Base-by-base conservation (phyloP, 1,284 basidiomycete species). In the Irpex lacteus region DNA sequence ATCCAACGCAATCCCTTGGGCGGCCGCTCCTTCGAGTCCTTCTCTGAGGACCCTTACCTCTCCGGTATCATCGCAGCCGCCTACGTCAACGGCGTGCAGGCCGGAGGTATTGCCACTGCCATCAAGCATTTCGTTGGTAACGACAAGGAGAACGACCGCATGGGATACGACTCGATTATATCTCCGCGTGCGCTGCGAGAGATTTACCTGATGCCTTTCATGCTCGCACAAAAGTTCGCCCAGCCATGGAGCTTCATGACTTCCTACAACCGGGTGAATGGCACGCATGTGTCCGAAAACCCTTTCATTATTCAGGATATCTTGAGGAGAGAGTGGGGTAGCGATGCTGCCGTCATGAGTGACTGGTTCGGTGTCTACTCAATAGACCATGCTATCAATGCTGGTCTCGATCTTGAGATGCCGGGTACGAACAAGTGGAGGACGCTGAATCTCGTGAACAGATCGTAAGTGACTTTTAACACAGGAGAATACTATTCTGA, bases 361-460 rank as follows among this genome's bases (percentile, higher is more conserved):
- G 92, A 94, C 72, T 94, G 91, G 91, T 87, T 86, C 63, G 91
- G 92, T 0, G 80, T 85, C 0, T 92, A 92, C 76, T 85, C 85
- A 54, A 80, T 90, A 36, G 85, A 86, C 65, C 80, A 82, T 49
- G 80, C 83, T 37, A 80, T 93, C 70, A 91, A 91, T 65, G 60
- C 90, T 8, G 89, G 89, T 0, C 78, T 94, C 34, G 92, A 94
- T 71, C 81, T 94, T 32, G 92, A 94, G 73, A 92, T 93, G 89
- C 89, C 90, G 0, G 88, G 89, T 2, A 80, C 77, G 13, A 88
- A 88, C 74, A 89, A 88, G 69, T 91, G 88, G 88, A 80, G 89
- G 4, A 83, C 83, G 0, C 78, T 86, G 34, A 85, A 89, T 65
- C 81, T 87, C 21, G 80, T 92, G 68, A 84, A 84, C 66, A 83